Evolutionary conservation across 2,329 filamentous ascomycete species (phyloP), one percentile per base, ranked within the genome.

Genomic region (Paecilomyces fulvus): DNA sequence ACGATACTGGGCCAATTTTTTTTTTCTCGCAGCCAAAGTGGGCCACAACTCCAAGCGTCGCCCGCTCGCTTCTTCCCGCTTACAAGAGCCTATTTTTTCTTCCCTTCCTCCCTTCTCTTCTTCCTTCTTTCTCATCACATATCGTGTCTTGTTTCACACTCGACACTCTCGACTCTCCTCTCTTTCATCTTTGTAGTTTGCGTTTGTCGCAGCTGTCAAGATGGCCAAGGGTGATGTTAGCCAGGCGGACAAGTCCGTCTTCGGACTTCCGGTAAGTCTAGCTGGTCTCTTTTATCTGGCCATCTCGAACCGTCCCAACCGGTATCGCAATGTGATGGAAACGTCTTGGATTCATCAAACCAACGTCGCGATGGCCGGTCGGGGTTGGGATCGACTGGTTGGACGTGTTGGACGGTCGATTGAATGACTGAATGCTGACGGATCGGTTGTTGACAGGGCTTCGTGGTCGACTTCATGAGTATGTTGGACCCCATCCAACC

Each of bases 401-500:
- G 48, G 20, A 46, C 33, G 37, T 48, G 37, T 14, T 59, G 59
- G 55, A 28, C 30, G 31, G 51, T 33, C 48, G 48, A 51, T 43
- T 57, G 48, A 23, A 50, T 25, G 52, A 49, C 48, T 49, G 37
- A 57, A 56, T 51, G 64, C 72, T 74, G 62, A 73, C 63, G 55
- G 62, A 60, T 66, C 63, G 54, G 63, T 17, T 55, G 21, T 21
- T 62, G 60, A 60, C 61, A 95, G 87, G 89, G 90, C 78, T 97
- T 97, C 85, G 75, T 96, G 76, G 90, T 95, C 75, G 92, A 97
- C 83, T 97, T 97, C 86, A 77, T 97, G 86, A 97, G 91, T 95
- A 95, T 75, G 92, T 94, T 62, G 48, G 53, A 58, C 51, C 52
- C 28, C 53, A 30, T 57, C 21, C 17, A 52, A n/a, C 30, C 21